Base-by-base conservation (phyloP, 1,284 basidiomycete species). In the Rhodotorula sp. region DNA sequence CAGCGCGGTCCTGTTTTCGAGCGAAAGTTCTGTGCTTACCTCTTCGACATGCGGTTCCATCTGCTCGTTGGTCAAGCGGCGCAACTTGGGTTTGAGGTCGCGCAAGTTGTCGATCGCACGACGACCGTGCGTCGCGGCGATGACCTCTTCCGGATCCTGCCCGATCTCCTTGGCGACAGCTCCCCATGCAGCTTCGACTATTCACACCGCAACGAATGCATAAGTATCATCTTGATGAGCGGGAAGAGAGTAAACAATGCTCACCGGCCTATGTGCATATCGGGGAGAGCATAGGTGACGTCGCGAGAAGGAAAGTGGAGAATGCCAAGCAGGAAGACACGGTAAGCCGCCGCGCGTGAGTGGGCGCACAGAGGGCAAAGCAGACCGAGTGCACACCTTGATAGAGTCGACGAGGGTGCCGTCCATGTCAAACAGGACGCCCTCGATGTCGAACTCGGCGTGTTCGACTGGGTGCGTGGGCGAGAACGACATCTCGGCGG, bases 141-240 rank as follows among this genome's bases (percentile, higher is more conserved):
- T 80, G 49, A 80, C 79, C 33, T 79, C 76, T 37, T 79, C 74
- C 20, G 76, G 74, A 56, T 76, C 74, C 51, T 60, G 60, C n/a
- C 77, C 74, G 37, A 79, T 68, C 60, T 78, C 77, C 45, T 82
- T 82, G 4, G 89, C 89, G 62, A 91, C 88, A 75, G 87, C 87
- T 48, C 85, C 86, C 89, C 89, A 91, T 12, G 89, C 89, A 10
- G 88, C 88, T 79, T 91, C 89, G 73, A 90, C 69, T 64, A 45
- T 33, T 29, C 1, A 37, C 48, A 24, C 20, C 10, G 48, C 44
- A 5, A 3, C 12, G 8, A 18, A 30, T 8, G 24, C 10, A 26
- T 6, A 20, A 44, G 45, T 20, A 48, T 45, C 58, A 48, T 44
- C 58, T 44, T 59, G n/a, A n/a, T n/a, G n/a, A n/a, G n/a, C n/a